Base-by-base conservation (phyloP, 2,329 filamentous ascomycete species). In the Calonectria hongkongensis region DNA sequence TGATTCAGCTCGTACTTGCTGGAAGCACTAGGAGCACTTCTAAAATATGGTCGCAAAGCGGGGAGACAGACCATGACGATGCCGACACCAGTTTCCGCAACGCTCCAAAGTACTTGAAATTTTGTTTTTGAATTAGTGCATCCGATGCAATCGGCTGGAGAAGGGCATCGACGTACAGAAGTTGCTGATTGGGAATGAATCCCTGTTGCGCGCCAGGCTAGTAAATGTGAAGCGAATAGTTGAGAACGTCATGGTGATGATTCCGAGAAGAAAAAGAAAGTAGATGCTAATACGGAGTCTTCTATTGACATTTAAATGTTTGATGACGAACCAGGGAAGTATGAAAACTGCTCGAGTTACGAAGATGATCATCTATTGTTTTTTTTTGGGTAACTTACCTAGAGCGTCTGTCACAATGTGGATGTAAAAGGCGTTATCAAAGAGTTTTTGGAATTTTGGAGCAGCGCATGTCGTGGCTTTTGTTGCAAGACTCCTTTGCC, bases 261-360 rank as follows among this genome's bases (percentile, higher is more conserved):
- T 18, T 13, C 58, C 58, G 13, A 62, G 58, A 15, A 62, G 36
- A 15, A 62, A 62, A 3, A 43, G 25, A 12, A 45, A 43, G 7
- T 43, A 62, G 5, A 45, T 27, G 10, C 36, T 39, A 9, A 62
- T n/a, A 15, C 25, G 21, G 15, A 62, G 25, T 7, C 21, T 28
- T 30, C 58, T 43, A 2, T 39, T 13, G 15, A 62, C 27, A 15
- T 62, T 62, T 28, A 62, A 30, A 30, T 45, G 21, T 8, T 27
- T 27, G n/a, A 62, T 45, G 12, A 62, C 58, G 4, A 62, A 15
- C 58, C 58, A 62, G 2, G 58, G 58, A 43, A 62, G 58, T 15
- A 45, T 6, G 25, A 62, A 62, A 21, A 62, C 58, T 62, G 25
- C 8, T 39, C 7, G 8, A 6, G 33, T 58, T 58, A 58, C n/a